These are phyloP conservation scores for Mortierella sp. DNA, from an alignment of 371 early-diverging fungal species.

Conservation along the genomic window DNA sequence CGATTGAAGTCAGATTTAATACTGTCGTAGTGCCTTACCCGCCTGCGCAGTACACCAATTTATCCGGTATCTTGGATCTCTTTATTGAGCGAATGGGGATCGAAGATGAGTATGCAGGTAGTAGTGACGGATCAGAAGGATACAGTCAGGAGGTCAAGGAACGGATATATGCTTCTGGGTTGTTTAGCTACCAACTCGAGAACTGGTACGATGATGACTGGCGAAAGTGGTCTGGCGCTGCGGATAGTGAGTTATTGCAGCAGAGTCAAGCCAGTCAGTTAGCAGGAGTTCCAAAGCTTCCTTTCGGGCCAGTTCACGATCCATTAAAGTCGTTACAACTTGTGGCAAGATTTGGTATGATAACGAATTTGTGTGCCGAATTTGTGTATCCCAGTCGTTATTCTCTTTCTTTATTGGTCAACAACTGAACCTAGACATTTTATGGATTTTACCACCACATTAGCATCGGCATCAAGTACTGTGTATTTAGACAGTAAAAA, in stretches of 20 bases:
- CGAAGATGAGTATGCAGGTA: constrained; percentile 54
- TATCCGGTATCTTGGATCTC: constrained; percentile 69
- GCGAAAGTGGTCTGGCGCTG: constrained; percentile 61
- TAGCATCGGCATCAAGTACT: constrained; percentile 65
- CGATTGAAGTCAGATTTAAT: constrained; percentile 70
- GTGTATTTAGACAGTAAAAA: constrained; percentile 63
- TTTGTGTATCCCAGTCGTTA: not conserved
- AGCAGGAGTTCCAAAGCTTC: constrained; percentile 46
- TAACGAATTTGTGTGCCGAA: not conserved
- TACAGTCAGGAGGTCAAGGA: constrained; percentile 39
- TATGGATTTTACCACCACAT: not conserved
- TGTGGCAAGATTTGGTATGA: constrained; percentile 67
- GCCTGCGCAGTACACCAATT: constrained; percentile 66
- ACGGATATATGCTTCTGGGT: constrained; percentile 59
- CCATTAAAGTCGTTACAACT: constrained; percentile 73
- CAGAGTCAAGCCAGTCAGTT: not conserved
- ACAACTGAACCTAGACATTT: not conserved
- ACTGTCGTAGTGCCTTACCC: constrained; percentile 70
- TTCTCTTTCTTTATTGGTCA: not conserved
- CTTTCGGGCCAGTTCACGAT: constrained; percentile 80
- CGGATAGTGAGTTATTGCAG: not conserved
- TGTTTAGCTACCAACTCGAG: constrained; percentile 63
- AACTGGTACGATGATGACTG: constrained; percentile 65
- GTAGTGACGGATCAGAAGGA: not conserved
- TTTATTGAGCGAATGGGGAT: constrained; percentile 65